These are phyloP conservation scores for Xylaria arbuscula DNA, from an alignment of 2,329 filamentous ascomycete genomes.

Conservation along the genomic window DNA sequence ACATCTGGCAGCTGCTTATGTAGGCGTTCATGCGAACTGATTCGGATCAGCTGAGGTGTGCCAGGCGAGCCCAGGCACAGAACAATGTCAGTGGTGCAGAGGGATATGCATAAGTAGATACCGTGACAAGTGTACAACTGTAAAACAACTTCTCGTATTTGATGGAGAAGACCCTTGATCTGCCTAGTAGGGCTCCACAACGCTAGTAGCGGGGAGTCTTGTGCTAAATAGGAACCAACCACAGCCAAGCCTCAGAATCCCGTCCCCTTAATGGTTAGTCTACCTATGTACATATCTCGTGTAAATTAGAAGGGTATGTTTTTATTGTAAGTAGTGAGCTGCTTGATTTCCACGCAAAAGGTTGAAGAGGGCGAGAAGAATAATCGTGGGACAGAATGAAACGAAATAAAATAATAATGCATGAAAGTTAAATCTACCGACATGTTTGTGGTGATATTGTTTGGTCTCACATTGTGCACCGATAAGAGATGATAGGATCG, in stretches of 20 bases:
- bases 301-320: neutral
- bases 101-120: neutral
- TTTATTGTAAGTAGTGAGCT: neutral
- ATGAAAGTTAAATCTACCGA: neutral
- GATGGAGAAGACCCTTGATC: slow-evolving; percentile 29
- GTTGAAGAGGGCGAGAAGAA: neutral
- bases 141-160: slow-evolving; percentile 33
- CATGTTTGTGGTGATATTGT: slow-evolving; percentile 5
- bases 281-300: neutral
- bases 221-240: neutral
- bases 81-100: neutral
- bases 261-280: neutral
- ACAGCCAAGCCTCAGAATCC: slow-evolving; percentile 2
- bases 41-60: neutral
- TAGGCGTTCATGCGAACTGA: neutral
- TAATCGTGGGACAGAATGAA: neutral
- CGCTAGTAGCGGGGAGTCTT: neutral
- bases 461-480: neutral
- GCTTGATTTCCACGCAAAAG: neutral
- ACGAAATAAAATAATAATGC: neutral
- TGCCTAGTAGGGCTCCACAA: neutral
- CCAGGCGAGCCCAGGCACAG: neutral
- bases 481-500: slow-evolving; percentile 13
- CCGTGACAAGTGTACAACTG: neutral
- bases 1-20: too few species aligned